Conservation (phyloP, 2,329 filamentous ascomycete species). For the Trichophyton simii region DNA sequence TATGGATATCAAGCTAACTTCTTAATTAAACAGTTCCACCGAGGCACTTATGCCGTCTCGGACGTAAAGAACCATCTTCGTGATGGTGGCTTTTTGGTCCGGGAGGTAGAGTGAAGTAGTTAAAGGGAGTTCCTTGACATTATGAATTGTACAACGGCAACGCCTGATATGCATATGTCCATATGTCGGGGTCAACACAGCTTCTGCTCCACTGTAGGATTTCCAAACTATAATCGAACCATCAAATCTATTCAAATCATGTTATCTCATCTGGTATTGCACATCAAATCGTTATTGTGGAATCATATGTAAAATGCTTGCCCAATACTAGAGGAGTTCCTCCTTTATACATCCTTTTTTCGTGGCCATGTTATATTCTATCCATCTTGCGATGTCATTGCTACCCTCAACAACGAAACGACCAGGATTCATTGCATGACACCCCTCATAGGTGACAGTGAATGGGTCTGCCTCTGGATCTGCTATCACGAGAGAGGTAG, state of each 20-base stretch:
- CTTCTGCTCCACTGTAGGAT: not conserved
- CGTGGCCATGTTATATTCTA: constrained; percentile 62
- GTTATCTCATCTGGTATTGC: not conserved
- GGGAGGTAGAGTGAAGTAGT: constrained; percentile 5
- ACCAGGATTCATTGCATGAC: constrained; percentile 89
- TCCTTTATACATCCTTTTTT: constrained; percentile 1
- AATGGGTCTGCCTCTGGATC: constrained; percentile 75
- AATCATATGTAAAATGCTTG: not conserved
- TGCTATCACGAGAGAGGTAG: constrained; percentile 68
- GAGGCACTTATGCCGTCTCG: constrained; percentile 85
- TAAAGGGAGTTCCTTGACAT: not conserved
- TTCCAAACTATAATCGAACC: not conserved
- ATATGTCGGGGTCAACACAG: not conserved
- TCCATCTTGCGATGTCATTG: constrained; percentile 62
- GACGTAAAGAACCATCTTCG: constrained; percentile 79
- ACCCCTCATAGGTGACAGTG: constrained; percentile 83
- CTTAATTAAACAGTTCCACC: constrained; percentile 54
- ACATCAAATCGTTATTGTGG: not conserved
- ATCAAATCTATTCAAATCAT: not conserved
- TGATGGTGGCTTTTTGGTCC: not conserved
- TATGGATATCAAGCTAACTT: constrained; percentile 9
- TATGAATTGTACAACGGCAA: not conserved
- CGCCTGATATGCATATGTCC: not conserved
- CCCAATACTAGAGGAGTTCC: not conserved
- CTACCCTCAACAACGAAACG: constrained; percentile 57